Base-by-base conservation (phyloP, 768 basidiomycete genomes). In the Trametes maxima region DNA sequence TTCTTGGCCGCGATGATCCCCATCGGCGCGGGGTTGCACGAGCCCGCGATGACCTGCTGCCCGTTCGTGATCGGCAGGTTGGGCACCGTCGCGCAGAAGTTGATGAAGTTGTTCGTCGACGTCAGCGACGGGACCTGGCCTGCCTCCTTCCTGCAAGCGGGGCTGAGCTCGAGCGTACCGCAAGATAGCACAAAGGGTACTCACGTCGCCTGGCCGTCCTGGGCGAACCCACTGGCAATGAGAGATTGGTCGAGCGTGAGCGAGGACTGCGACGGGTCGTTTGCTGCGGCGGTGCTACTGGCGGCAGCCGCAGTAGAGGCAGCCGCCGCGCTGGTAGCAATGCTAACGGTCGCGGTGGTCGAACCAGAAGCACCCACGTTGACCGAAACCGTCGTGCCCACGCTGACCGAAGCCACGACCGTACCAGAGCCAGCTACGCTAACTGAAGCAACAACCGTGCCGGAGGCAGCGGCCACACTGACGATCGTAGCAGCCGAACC, bases 101-200 rank as follows among this genome's bases (percentile, higher is more conserved):
- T 86, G 79, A 83, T 82, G 74, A 83, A 89, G 79, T 89, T 88
- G 78, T 87, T 86, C 43, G 66, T 69, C 42, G 82, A 83, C 2
- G 83, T 85, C 36, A 80, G 66, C 6, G 82, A 82, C 1, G 79
- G 69, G 43, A 79, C 79, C 69, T 85, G 83, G 25, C 82, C 84
- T 35, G 78, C 60, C 0, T 68, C 68, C 28, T 44, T 5, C 1
- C 55, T 62, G 50, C n/a, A 22, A 25, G 21, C 19, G 5, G 53
- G 16, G 11, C 43, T 61, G n/a, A 58, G 22, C 14, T 16, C 8
- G 10, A 13, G 47, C 21, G 16, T 19, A 10, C 7, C 35, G 24
- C 17, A 22, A 28, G 16, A 17, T 12, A 12, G 17, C 14, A 14
- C 45, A 35, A 51, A 45, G 43, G 17, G n/a, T 3, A 51, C 37